Base-by-base conservation (phyloP, 768 basidiomycete species). In the Amanita molliuscula region DNA sequence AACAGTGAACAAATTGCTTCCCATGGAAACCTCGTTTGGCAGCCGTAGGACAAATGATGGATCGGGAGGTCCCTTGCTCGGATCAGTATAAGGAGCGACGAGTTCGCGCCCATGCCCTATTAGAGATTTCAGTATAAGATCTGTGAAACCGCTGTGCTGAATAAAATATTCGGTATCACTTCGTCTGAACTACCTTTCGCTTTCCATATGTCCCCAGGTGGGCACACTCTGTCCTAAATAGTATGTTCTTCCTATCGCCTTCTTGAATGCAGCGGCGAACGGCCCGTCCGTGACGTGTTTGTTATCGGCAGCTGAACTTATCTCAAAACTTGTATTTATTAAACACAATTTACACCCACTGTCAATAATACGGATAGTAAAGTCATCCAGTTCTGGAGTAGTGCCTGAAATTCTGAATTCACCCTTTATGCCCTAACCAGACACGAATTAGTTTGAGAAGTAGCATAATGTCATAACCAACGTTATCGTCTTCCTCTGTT, bases 1-100 rank as follows among this genome's bases (percentile, higher is more conserved):
- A 42, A 94, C 75, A 9, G 86, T 92, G 59, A 75, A 92, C 23
- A 96, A 71, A 59, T 92, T 95, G 63, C 85, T 85, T 36, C 74
- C 77, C 10, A 75, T 73, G 48, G 81, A 74, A 6, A 79, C 69
- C 43, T 89, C 84, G 57, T 96, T 83, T 2, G 88, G 75, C 2
- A 96, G 68, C 35, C 82, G 81, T 8, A 94, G 72, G 11, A 86
- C 63, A 56, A 83, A 87, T 3, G 92, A 84, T 1, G 94, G 84
- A 58, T 94, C 88, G 0, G 94, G 94, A 1, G 65, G 56, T 5
- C 71, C 74, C 6, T 58, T 56, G 34, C 62, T 47, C 20, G 67
- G 60, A 50, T 81, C 74, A 55, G 71, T 72, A 65, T 83, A 88
- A 2, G 75, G 71, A 20, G 68, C 62, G 23, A 82, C 63, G 41